Conservation (phyloP, 176 grass and related monocot genomes). For the Bothriochloa decipiens region DNA sequence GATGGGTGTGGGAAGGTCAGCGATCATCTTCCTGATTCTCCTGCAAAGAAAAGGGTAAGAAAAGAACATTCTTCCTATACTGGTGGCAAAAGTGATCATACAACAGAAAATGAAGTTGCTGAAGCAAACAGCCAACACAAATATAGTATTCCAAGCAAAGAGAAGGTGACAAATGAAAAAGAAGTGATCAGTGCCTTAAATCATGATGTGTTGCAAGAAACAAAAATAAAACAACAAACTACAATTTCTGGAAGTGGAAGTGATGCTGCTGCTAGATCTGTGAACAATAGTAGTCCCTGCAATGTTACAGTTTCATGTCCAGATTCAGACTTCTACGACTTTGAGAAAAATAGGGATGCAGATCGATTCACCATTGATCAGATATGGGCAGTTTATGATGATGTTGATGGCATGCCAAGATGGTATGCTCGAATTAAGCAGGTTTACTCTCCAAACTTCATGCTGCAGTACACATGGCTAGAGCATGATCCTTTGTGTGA, state of each 20-base stretch:
- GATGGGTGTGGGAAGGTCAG: constrained; percentile 29
- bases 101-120: constrained; percentile 7
- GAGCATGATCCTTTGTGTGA: constrained; percentile 52
- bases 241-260: constrained; percentile 6
- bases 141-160: constrained; percentile 17
- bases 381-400: constrained; percentile 68
- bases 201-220: constrained; percentile 27
- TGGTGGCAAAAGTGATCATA: constrained; percentile 28
- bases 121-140: constrained; percentile 25
- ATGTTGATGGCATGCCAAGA: constrained; percentile 64
- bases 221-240: constrained; percentile 19
- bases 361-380: constrained; percentile 51
- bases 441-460: constrained; percentile 51
- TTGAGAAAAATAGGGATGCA: constrained; percentile 43
- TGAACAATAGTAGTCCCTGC: background rate
- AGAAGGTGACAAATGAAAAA: constrained; percentile 44
- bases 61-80: constrained; percentile 28
- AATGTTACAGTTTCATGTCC: constrained; percentile 35
- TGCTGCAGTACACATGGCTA: constrained; percentile 60
- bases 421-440: constrained; percentile 70
- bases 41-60: constrained; percentile 32
- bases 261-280: constrained; percentile 25
- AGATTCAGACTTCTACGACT: constrained; percentile 65
- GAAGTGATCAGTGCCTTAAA: constrained; percentile 32
- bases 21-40: constrained; percentile 21